Conservation (phyloP, 495 filamentous ascomycete species). For the Cercophora samala region DNA sequence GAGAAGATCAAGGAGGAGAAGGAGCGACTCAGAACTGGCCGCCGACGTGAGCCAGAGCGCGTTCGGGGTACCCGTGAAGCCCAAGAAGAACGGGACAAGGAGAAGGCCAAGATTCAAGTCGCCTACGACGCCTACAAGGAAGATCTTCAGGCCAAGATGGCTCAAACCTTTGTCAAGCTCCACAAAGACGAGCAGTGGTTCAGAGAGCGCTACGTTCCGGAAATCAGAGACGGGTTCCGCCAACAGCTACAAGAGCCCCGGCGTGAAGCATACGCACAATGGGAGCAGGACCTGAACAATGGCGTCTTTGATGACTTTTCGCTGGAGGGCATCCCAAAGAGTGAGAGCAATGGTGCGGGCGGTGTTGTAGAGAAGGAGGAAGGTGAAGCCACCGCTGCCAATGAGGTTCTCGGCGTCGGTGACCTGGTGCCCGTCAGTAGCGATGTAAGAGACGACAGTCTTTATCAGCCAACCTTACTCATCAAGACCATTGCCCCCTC, state of each 20-base stretch:
- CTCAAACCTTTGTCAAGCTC: constrained; percentile 77
- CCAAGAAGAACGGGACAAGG: constrained; percentile 81
- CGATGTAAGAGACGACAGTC: constrained; percentile 77
- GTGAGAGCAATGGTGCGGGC: constrained; percentile 81
- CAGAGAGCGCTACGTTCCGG: constrained; percentile 86
- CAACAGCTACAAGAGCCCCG: constrained; percentile 70
- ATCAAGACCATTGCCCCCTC: constrained; percentile 98
- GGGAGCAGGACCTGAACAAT: constrained; percentile 75
- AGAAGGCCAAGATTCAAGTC: constrained; percentile 83
- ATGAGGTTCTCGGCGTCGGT: constrained; percentile 87
- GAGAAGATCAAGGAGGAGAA: constrained; percentile 83
- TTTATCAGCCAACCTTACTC: constrained; percentile 82
- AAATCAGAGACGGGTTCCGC: constrained; percentile 67
- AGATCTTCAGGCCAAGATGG: constrained; percentile 88
- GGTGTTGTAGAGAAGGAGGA: constrained; percentile 91
- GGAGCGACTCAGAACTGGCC: constrained; percentile 71
- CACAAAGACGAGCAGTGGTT: constrained; percentile 98
- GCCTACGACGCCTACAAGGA: constrained; percentile 95
- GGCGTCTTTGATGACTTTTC: constrained; percentile 92
- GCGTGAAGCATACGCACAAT: constrained; percentile 69
- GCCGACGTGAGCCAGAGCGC: constrained; percentile 65
- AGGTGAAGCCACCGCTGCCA: constrained; percentile 82
- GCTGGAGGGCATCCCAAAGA: constrained; percentile 92
- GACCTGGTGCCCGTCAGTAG: constrained; percentile 78
- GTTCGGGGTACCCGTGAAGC: constrained; percentile 72